Conservation (phyloP, 805 yeast species). For the Nakazawaea wickerhamii region DNA sequence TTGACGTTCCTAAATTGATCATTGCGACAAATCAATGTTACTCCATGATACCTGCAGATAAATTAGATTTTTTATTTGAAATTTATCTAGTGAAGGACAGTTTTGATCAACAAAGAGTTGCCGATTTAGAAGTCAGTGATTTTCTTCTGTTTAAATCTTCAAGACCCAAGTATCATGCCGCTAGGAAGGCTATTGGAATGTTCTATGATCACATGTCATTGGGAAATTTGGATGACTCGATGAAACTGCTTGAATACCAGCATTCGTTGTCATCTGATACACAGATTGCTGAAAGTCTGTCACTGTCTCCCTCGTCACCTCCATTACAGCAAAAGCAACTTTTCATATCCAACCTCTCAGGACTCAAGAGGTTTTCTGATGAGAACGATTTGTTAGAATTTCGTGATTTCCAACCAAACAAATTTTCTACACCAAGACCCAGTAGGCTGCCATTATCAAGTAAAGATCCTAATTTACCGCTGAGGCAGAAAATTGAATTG, state of each 20-base stretch:
- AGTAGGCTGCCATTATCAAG: neutral
- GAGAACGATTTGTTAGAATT: neutral
- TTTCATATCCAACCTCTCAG: neutral
- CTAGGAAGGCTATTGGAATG: neutral
- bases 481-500: neutral
- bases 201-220: no score
- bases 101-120: neutral
- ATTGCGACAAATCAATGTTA: neutral
- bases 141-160: neutral
- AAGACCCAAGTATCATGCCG: neutral
- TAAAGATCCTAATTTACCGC: slow-evolving; percentile 4
- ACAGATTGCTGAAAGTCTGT: no score
- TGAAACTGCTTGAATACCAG: no score
- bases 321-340: no score
- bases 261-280: no score
- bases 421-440: neutral
- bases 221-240: no score
- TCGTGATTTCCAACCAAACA: neutral
- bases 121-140: slow-evolving; percentile 2
- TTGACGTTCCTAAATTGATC: neutral
- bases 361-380: neutral
- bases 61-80: neutral
- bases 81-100: slow-evolving; percentile 2
- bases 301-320: neutral
- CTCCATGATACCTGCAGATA: neutral